Evolutionary conservation across 2,329 filamentous ascomycete genomes (phyloP).

Genomic region (Cytospora piceae): DNA sequence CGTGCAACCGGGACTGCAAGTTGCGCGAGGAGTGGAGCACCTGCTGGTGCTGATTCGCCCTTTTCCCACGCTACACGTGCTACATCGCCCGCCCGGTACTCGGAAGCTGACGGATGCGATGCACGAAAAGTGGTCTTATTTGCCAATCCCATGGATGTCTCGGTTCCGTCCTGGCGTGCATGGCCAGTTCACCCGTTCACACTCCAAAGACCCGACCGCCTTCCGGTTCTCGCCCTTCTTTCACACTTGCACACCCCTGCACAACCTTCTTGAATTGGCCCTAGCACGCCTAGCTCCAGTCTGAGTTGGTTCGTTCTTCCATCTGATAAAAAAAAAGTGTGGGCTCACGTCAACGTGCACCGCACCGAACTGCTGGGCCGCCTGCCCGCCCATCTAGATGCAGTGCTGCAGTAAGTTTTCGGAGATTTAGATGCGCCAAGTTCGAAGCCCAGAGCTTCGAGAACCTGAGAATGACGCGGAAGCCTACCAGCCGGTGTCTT

Average conservation of each 20-base stretch:
- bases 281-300: background rate
- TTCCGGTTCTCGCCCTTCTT: background rate
- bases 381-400: background rate
- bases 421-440: background rate
- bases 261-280: too few relatives aligned
- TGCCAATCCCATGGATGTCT: background rate
- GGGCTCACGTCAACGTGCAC: background rate
- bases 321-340: background rate
- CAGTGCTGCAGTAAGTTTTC: background rate
- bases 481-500: background rate
- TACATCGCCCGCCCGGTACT: conserved; percentile 10
- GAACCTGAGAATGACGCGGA: background rate
- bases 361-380: background rate
- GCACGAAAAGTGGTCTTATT: conserved; percentile 4
- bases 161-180: background rate
- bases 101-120: conserved; percentile 22
- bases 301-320: background rate
- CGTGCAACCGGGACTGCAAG: conserved; percentile 19
- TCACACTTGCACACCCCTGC: background rate
- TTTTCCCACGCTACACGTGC: background rate
- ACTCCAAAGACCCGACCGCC: background rate
- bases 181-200: background rate
- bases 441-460: background rate
- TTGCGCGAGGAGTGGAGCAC: conserved; percentile 26
- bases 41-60: conserved; percentile 12